Conservation (phyloP, 805 yeast species). For the Starmerella lactis-condensi region DNA sequence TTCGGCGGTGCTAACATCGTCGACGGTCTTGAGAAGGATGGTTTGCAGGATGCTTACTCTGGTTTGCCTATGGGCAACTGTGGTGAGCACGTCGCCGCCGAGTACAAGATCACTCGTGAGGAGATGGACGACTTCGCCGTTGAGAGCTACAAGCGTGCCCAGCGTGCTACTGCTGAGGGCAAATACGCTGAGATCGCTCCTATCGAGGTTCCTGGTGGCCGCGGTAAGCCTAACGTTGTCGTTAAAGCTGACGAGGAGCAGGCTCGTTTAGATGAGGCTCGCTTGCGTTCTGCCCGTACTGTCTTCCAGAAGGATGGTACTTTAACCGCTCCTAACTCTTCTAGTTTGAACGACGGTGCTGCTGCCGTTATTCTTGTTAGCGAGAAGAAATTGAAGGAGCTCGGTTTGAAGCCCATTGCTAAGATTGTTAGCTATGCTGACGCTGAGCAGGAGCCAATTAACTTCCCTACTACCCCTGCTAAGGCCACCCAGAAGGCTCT, state of each 20-base stretch:
- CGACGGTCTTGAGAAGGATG: slow-evolving; percentile 87
- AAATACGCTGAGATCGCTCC: slow-evolving; percentile 82
- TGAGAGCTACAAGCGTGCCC: slow-evolving; percentile 70
- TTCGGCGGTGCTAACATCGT: slow-evolving; percentile 65
- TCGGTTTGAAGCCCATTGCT: slow-evolving; percentile 76
- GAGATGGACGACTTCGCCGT: slow-evolving; percentile 82
- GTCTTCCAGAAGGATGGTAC: slow-evolving; percentile 93
- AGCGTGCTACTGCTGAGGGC: slow-evolving; percentile 57
- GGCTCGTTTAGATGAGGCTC: slow-evolving; percentile 55
- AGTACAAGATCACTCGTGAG: slow-evolving; percentile 58
- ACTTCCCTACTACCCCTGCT: slow-evolving; percentile 91
- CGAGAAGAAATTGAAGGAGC: slow-evolving; percentile 65
- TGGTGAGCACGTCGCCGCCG: slow-evolving; percentile 90
- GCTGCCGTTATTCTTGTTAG: slow-evolving; percentile 85
- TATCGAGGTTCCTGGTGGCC: slow-evolving; percentile 67
- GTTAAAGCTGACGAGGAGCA: slow-evolving; percentile 72
- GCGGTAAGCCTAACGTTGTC: slow-evolving; percentile 66
- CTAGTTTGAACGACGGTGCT: slow-evolving; percentile 94
- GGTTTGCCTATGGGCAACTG: slow-evolving; percentile 86
- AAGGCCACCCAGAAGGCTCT: slow-evolving; percentile 91
- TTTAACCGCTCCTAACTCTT: slow-evolving; percentile 92
- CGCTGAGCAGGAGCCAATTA: slow-evolving; percentile 87
- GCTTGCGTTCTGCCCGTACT: slow-evolving; percentile 68
- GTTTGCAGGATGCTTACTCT: slow-evolving; percentile 80
- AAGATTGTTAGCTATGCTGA: slow-evolving; percentile 91